A percentile compares a stretch with the other conserved stretches of the same genome.
phyloP scores from a whole-genome alignment of 2,329 filamentous ascomycete genomes.

The Thielaviopsis musarum region DNA sequence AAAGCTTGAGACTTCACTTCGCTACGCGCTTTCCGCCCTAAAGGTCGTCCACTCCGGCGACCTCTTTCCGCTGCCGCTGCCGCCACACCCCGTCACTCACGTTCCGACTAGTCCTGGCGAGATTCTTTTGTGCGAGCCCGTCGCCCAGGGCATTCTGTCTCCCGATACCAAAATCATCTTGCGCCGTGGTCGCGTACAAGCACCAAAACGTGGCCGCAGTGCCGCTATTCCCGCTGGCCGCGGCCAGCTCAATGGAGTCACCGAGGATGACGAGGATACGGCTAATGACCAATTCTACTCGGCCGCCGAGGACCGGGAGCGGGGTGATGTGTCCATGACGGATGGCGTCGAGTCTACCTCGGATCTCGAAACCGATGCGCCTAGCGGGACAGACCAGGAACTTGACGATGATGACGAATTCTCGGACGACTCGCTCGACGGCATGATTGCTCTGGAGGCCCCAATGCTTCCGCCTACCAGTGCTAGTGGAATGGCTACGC shows the following conservation, averaged over 20 bases:
- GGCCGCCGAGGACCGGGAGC: constrained; percentile 63
- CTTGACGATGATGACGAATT: constrained; percentile 69
- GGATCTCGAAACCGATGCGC: constrained; percentile 46
- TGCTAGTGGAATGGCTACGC: constrained; percentile 62
- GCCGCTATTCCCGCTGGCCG: constrained; percentile 31
- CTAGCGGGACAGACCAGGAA: constrained; percentile 51
- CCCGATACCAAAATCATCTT: constrained; percentile 72
- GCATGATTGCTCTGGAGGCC: constrained; percentile 77
- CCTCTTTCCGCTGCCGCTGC: constrained; percentile 57
- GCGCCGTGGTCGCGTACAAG: constrained; percentile 42
- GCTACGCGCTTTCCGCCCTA: constrained; percentile 55
- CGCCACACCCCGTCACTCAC: constrained; percentile 75
- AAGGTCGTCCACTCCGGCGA: constrained; percentile 74
- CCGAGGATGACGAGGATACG: constrained; percentile 57
- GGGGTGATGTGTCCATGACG: constrained; percentile 35
- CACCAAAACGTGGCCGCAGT: constrained; percentile 32
- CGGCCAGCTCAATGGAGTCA: constrained; percentile 37
- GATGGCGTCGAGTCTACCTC: constrained; percentile 37
- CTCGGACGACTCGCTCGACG: constrained; percentile 82
- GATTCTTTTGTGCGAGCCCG: constrained; percentile 85
- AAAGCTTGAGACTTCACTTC: constrained; percentile 47
- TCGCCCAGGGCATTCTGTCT: constrained; percentile 68
- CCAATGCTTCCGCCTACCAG: constrained; percentile 63
- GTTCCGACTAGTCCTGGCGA: constrained; percentile 68
- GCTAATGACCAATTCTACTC: constrained; percentile 87